Evolutionary conservation across 768 basidiomycete species (phyloP).

Genomic region (Psilocybe cyanescens): DNA sequence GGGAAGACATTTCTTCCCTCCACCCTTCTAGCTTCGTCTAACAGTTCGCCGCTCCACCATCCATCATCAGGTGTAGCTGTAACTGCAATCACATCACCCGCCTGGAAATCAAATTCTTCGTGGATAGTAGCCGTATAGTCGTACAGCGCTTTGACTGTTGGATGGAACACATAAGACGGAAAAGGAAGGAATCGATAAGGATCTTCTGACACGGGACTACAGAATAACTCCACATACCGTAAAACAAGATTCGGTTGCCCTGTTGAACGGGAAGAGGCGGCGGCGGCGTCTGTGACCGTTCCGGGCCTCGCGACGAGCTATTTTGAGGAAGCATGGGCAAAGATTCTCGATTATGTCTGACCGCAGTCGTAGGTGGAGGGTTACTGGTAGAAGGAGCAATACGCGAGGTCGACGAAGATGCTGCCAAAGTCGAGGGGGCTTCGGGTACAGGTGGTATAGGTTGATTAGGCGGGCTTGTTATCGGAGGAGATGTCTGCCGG

Average conservation of each 20-base stretch:
- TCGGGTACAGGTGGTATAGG: constrained; percentile 30
- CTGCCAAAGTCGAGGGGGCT: constrained; percentile 6
- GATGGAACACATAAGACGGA: neutral
- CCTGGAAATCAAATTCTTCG: constrained; percentile 96
- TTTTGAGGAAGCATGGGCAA: constrained; percentile 28
- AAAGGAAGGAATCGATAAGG: neutral
- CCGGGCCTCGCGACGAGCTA: constrained; percentile 21
- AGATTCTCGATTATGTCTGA: constrained; percentile 23
- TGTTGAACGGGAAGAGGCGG: constrained; percentile 28
- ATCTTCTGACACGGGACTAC: too few relatives aligned
- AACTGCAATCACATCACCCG: constrained; percentile 96
- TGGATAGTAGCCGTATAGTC: constrained; percentile 84
- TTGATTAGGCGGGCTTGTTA: constrained; percentile 28
- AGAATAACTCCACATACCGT: constrained; percentile 56
- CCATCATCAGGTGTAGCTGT: constrained; percentile 95
- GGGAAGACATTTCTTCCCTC: constrained; percentile 82
- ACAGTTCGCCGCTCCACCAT: constrained; percentile 94
- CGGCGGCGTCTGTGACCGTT: constrained; percentile 28
- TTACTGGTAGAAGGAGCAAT: constrained; percentile 10
- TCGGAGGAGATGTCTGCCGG: constrained; percentile 28
- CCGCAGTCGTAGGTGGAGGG: constrained; percentile 16
- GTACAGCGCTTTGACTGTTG: constrained; percentile 85
- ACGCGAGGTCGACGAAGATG: constrained; percentile 5
- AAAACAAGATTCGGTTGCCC: constrained; percentile 71
- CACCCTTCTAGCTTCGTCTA: constrained; percentile 73